Base-by-base conservation (phyloP, 805 yeast genomes). In the Saccharomycopsis microspora region DNA sequence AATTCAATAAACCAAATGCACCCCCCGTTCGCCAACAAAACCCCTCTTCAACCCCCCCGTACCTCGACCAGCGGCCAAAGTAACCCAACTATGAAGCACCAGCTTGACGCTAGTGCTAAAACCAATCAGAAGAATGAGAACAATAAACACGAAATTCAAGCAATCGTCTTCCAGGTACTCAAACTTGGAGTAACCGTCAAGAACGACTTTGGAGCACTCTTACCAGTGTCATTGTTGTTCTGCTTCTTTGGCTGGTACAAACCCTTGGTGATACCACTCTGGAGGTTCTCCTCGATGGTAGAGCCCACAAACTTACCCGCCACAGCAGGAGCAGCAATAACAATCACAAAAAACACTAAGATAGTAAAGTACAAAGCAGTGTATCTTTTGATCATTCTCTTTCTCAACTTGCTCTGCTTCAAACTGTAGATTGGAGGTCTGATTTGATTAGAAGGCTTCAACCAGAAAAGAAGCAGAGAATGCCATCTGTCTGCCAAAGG, bases 401-500 rank as follows among this genome's bases (percentile, higher is more conserved):
- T 66, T 45, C 79, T 64, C 32, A 60, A 60, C 38, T 67, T 66
- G 36, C 60, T 60, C 39, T 67, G 68, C 29, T 66, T 64, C 43
- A 59, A 63, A 5, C 69, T 63, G 50, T 64, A 66, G 7, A 80
- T 63, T 5, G 58, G 58, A 7, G 60, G 62, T 39, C 56, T 52
- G n/a, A 64, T 53, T 36, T 68, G 62, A n/a, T 59, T 58, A 3
- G 67, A 66, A 2, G 85, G 85, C 47, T 69, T 73, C 49, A 82
- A 63, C 90, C 90, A 83, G 55, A 82, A 72, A 35, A 83, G 64
- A 58, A 78, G 65, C 64, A 76, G 65, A 1, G 87, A 75, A 57
- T 83, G 93, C 74, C 80, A 73, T 42, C 70, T 71, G 56, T 81
- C 83, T 42, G 79, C 70, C 54, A 70, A 79, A 0, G 89, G 89